These are phyloP conservation scores for Pichia nanzhaoensis DNA, from an alignment of 805 yeast species.

Conservation along the genomic window DNA sequence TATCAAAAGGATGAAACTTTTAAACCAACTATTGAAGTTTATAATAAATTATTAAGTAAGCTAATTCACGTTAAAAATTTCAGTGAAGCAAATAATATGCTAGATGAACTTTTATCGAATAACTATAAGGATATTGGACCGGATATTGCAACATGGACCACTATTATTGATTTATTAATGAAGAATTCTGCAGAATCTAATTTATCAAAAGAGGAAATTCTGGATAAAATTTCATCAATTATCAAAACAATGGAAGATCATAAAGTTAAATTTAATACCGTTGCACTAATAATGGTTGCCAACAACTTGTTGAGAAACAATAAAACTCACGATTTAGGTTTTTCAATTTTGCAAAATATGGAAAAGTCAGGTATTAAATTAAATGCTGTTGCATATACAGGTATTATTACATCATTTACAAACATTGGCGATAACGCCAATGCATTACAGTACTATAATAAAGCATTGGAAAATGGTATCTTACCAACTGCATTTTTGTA, in stretches of 20 bases:
- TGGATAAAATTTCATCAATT: constrained; percentile 23
- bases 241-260: constrained; percentile 35
- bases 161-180: constrained; percentile 47
- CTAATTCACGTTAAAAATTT: constrained; percentile 35
- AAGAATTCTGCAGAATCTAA: constrained; percentile 40
- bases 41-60: constrained; percentile 44
- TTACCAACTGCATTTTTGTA: constrained; percentile 33
- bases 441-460: constrained; percentile 37
- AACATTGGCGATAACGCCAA: constrained; percentile 33
- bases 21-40: constrained; percentile 40
- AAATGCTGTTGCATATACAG: constrained; percentile 35
- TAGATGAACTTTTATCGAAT: constrained; percentile 36
- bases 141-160: constrained; percentile 58
- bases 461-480: constrained; percentile 30
- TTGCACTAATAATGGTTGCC: constrained; percentile 46
- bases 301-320: constrained; percentile 45
- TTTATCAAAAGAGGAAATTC: constrained; percentile 29
- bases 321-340: constrained; percentile 44
- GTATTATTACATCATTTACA: constrained; percentile 43
- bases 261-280: constrained; percentile 35
- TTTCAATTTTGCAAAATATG: constrained; percentile 40
- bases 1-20: constrained; percentile 28
- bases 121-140: constrained; percentile 36
- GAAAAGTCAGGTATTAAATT: constrained; percentile 27
- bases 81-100: constrained; percentile 41